These are phyloP conservation scores for Rubia tinctorum DNA, from an alignment of 305 asterid genomes.

Conservation along the genomic window DNA sequence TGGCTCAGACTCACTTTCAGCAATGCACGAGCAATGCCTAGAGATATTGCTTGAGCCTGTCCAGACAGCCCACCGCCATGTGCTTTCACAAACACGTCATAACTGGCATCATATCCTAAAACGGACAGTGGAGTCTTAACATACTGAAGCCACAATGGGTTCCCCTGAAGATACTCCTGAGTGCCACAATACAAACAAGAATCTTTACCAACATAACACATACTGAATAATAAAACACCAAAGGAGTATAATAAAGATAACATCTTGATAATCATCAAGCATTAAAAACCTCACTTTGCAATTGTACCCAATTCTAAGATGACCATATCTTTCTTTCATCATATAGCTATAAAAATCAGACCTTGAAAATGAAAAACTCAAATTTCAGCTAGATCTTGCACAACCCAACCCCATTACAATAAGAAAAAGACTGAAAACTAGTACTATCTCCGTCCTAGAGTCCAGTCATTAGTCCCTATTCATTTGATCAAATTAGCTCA, in stretches of 20 bases:
- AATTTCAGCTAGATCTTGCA: background rate
- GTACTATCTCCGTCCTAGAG: background rate
- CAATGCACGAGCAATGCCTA: constrained; percentile 88
- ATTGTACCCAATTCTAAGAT: background rate
- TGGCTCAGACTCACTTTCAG: constrained; percentile 80
- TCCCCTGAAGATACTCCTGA: constrained; percentile 93
- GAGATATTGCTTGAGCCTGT: constrained; percentile 83
- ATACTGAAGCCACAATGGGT: constrained; percentile 87
- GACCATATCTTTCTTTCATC: background rate
- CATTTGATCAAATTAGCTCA: background rate
- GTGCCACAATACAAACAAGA: constrained; percentile 15
- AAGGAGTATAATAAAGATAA: background rate
- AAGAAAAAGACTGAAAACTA: background rate
- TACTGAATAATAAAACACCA: background rate
- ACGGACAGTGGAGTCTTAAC: constrained; percentile 69
- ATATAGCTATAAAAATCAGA: constrained; percentile 2
- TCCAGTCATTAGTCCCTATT: background rate
- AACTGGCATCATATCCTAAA: constrained; percentile 77
- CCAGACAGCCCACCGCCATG: constrained; percentile 91
- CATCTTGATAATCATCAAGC: background rate
- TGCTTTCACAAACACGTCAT: constrained; percentile 82
- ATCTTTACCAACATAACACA: background rate
- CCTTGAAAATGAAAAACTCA: background rate
- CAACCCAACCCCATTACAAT: background rate
- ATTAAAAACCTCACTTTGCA: background rate